phyloP scores from a whole-genome alignment of 2,329 filamentous ascomycete genomes.

The Diaporthe ilicicola region DNA sequence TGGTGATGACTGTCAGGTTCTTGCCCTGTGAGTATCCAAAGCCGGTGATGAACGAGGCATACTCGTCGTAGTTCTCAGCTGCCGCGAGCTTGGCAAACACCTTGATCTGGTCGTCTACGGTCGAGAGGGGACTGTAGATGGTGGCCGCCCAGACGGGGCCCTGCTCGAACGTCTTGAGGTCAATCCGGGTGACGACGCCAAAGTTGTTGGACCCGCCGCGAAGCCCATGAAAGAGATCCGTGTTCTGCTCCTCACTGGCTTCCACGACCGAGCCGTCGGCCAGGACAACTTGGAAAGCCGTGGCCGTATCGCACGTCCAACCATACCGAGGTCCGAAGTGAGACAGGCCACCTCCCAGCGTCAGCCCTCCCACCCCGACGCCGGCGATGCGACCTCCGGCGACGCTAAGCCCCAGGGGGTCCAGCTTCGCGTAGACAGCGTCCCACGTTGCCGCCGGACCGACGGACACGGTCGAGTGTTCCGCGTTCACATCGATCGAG shows the following conservation, averaged over 20 bases:
- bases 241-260: constrained; percentile 19
- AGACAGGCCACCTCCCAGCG: constrained; percentile 32
- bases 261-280: constrained; percentile 4
- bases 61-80: constrained; percentile 1
- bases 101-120: background rate
- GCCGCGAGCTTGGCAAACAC: background rate
- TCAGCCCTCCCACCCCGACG: constrained; percentile 31
- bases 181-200: constrained; percentile 37
- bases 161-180: constrained; percentile 34
- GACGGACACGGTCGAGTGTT: constrained; percentile 13
- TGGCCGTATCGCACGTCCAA: constrained; percentile 32
- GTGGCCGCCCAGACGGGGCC: constrained; percentile 30
- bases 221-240: constrained; percentile 35
- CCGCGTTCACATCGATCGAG: background rate
- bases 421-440: constrained; percentile 32
- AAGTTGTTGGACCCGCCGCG: constrained; percentile 36
- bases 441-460: constrained; percentile 28
- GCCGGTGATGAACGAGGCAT: background rate
- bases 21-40: background rate
- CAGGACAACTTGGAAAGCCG: constrained; percentile 14
- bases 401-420: constrained; percentile 30
- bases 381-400: constrained; percentile 32
- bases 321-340: constrained; percentile 29
- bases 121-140: background rate
- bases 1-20: background rate